Evolutionary conservation across 495 filamentous ascomycete species (phyloP).

Genomic region (Penicillium atrosanguineum): DNA sequence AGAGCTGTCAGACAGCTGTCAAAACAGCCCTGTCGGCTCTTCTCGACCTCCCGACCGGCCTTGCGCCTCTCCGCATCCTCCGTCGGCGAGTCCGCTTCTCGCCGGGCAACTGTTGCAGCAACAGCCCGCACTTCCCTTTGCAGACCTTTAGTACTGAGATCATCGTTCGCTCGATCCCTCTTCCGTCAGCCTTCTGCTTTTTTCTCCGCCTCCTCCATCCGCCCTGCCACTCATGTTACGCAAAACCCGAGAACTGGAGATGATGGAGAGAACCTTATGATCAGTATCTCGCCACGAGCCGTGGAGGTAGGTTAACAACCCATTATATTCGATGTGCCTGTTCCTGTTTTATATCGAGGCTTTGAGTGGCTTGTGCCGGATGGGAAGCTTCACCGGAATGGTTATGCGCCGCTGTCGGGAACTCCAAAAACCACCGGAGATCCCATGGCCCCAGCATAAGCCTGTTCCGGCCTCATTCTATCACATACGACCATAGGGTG

Average conservation of each 20-base stretch:
- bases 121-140: slow-evolving; percentile 3
- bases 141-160: not conserved
- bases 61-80: slow-evolving; percentile 38
- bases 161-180: not conserved
- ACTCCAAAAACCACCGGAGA: not conserved
- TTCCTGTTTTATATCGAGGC: not conserved
- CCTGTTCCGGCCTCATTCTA: slow-evolving; percentile 5
- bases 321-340: slow-evolving; percentile 2
- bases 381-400: not conserved
- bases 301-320: slow-evolving; percentile 58
- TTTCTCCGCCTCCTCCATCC: slow-evolving; percentile 35
- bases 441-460: slow-evolving; percentile 7
- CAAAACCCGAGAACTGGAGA: slow-evolving; percentile 50
- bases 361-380: slow-evolving; percentile 1
- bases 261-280: slow-evolving; percentile 74
- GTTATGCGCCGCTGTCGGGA: not conserved
- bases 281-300: slow-evolving; percentile 79
- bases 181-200: slow-evolving; percentile 18
- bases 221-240: slow-evolving; percentile 28
- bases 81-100: slow-evolving; percentile 18
- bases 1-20: slow-evolving; percentile 23
- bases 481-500: slow-evolving; percentile 51
- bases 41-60: slow-evolving; percentile 29
- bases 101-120: slow-evolving; percentile 9
- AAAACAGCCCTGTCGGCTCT: slow-evolving; percentile 18